Evolutionary conservation across 1,139 yeast species (phyloP).

Genomic region (Protomyces inundatus): DNA sequence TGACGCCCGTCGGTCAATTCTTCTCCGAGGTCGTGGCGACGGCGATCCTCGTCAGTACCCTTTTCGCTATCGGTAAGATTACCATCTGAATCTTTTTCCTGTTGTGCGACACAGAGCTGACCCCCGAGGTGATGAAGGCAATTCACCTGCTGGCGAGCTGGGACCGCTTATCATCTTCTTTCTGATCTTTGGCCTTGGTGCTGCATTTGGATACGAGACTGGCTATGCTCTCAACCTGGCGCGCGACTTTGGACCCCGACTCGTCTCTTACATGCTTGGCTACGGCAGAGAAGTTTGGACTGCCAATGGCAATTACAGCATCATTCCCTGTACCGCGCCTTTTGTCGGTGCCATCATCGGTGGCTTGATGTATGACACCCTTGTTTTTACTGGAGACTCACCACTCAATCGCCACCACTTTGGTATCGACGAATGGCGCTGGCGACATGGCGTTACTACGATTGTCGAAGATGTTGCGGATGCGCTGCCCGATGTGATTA

Average conservation of each 20-base stretch:
- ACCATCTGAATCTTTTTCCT: not conserved
- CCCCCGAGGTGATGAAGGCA: conserved; percentile 47
- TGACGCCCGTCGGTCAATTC: conserved; percentile 45
- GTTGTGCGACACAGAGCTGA: not conserved
- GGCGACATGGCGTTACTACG: conserved; percentile 3
- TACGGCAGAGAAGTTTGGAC: conserved; percentile 46
- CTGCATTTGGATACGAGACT: conserved; percentile 48
- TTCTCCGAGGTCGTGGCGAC: conserved; percentile 46
- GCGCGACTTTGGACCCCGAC: conserved; percentile 51
- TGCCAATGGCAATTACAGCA: conserved; percentile 45
- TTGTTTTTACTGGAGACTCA: conserved; percentile 47
- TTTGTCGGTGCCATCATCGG: conserved; percentile 46
- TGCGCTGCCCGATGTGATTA: conserved; percentile 13
- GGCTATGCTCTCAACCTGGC: conserved; percentile 52
- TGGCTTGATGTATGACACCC: conserved; percentile 46
- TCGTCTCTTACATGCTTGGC: conserved; percentile 47
- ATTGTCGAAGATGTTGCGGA: conserved; percentile 11
- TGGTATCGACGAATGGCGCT: conserved; percentile 23
- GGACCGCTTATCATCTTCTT: conserved; percentile 47
- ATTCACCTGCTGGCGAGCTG: conserved; percentile 43
- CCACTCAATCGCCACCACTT: conserved; percentile 24
- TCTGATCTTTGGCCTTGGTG: conserved; percentile 45
- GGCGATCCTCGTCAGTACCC: conserved; percentile 44
- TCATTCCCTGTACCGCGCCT: conserved; percentile 51
- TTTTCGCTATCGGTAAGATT: conserved; percentile 46